Evolutionary conservation across 2,329 filamentous ascomycete genomes (phyloP), one percentile per base, ranked within the genome.

Genomic region (Nothophaeocryptopus gaeumannii): DNA sequence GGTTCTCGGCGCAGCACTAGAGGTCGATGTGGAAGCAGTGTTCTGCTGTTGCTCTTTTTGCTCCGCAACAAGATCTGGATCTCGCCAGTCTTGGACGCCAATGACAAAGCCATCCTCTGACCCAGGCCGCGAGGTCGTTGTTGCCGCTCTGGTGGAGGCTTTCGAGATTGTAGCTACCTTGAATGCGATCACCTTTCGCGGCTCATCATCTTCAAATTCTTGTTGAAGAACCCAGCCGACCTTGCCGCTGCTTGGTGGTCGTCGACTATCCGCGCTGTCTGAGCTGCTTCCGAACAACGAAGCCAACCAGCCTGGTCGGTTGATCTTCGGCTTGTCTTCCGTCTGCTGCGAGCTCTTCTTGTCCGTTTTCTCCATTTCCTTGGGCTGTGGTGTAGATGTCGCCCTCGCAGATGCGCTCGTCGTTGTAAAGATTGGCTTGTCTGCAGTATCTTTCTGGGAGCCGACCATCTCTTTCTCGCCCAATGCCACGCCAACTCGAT

Each of bases 51-150:
- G 55, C 53, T 67, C 65, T 40, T 61, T 64, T 29, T 67, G 60
- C 34, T 71, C 66, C 2, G 76, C 76, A 15, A 89, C 74, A 13
- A 89, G 72, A 65, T 89, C 87, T 5, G 87, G 85, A 66, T 93
- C 88, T 58, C 88, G 80, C 88, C 88, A 92, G 65, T 93, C 88
- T 58, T 93, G 86, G 10, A 90, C 83, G n/a, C 88, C 88, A 61
- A 92, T 91, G 38, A 87, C 78, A 65, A 91, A 92, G 49, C 78
- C 81, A 65, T 89, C 85, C 39, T 74, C 68, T 15, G 65, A 50
- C n/a, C 59, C 53, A 11, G 66, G 56, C 59, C 53, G 49, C 12
- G 51, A 41, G 8, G 64, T 58, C 46, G 62, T 64, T 34, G 67
- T 67, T n/a, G 65, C 62, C 9, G 63, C 61, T 15, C 53, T 52